Conservation (phyloP, 345 rosid species). For the Gossypium turneri region DNA sequence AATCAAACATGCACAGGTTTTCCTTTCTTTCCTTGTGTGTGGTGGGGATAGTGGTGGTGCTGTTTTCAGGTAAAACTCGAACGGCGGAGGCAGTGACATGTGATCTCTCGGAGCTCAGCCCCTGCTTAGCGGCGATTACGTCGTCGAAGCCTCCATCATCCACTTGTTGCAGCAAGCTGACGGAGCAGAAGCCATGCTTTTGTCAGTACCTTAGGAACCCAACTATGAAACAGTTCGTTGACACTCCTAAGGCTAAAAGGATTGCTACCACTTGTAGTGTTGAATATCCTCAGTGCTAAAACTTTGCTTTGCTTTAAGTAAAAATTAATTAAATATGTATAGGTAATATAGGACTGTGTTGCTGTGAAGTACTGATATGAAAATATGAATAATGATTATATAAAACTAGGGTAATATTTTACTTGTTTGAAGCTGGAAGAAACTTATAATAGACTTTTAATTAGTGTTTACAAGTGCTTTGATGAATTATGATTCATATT, state of each 20-base stretch:
- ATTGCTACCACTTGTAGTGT: constrained; percentile 40
- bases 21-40: background rate
- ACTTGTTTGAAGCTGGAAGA: too few species aligned
- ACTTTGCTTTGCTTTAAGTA: background rate
- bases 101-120: constrained; percentile 42
- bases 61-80: constrained; percentile 1
- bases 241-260: constrained; percentile 46
- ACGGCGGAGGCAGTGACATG: constrained; percentile 45
- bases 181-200: constrained; percentile 57
- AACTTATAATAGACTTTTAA: background rate
- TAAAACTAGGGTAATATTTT: background rate
- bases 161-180: constrained; percentile 51
- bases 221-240: constrained; percentile 28
- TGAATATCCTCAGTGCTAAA: constrained; percentile 46
- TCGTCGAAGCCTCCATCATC: constrained; percentile 35
- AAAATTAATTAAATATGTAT: background rate
- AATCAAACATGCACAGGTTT: background rate
- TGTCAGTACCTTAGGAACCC: constrained; percentile 56
- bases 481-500: background rate
- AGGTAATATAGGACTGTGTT: background rate
- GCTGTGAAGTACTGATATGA: background rate
- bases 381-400: background rate
- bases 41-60: constrained; percentile 9
- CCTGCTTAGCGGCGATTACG: constrained; percentile 41
- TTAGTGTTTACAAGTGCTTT: background rate